Percentiles rank a stretch among this genome's conserved stretches.
These are phyloP conservation scores for Papiliotrema flavescens DNA, from an alignment of 1,284 basidiomycete genomes.

Conservation along the genomic window DNA sequence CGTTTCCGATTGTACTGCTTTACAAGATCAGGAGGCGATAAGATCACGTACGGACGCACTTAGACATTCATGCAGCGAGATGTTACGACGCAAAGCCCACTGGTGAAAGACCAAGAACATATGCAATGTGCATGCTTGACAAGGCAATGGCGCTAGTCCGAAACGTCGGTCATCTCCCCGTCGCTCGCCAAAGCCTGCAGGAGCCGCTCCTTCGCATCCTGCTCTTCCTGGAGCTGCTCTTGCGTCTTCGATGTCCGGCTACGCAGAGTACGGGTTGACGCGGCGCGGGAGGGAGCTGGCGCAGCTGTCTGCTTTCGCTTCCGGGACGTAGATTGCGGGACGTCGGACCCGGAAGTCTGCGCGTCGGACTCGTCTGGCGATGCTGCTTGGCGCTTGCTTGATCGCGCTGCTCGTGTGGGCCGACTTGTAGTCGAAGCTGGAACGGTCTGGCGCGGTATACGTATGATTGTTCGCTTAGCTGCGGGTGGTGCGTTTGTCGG, in stretches of 20 bases:
- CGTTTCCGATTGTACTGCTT: too few relatives aligned
- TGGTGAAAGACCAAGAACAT: too few relatives aligned
- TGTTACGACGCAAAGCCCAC: too few relatives aligned
- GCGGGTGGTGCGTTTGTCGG: background rate
- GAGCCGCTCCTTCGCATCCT: slow-evolving; percentile 21
- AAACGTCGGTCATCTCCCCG: slow-evolving; percentile 5
- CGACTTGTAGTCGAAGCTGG: background rate
- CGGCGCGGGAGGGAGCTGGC: background rate
- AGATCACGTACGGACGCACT: too few relatives aligned
- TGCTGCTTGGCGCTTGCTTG: background rate
- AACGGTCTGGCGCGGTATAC: background rate
- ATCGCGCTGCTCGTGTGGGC: background rate
- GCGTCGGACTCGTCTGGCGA: background rate
- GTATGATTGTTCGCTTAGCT: background rate
- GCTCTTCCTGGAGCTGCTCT: slow-evolving; percentile 23
- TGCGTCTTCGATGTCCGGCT: slow-evolving; percentile 27
- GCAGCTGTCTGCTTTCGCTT: background rate
- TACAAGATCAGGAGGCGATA: too few relatives aligned
- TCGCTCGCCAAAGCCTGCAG: slow-evolving; percentile 25
- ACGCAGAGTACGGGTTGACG: slow-evolving; percentile 21
- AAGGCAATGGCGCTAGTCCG: background rate
- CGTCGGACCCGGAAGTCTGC: background rate
- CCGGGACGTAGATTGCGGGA: background rate
- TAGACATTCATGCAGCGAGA: too few relatives aligned
- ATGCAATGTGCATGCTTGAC: background rate